These are phyloP conservation scores for Cadophora malorum DNA, from an alignment of 2,329 filamentous ascomycete genomes.

Conservation along the genomic window DNA sequence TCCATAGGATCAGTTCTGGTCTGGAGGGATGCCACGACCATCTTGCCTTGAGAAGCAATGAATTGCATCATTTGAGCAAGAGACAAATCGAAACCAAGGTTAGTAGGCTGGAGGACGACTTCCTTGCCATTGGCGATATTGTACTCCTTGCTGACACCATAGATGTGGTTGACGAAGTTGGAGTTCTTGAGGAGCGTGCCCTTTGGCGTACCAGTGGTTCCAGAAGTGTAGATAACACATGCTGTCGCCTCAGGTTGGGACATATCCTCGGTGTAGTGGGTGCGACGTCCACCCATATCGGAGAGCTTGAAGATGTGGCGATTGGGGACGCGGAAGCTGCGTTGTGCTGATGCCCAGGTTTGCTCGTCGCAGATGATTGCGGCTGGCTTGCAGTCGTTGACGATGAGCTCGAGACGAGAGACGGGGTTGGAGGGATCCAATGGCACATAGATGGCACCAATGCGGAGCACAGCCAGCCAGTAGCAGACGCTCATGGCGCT, in stretches of 20 bases:
- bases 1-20: constrained; percentile 32
- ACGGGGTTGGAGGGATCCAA: constrained; percentile 43
- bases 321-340: constrained; percentile 28
- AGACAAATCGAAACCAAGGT: constrained; percentile 35
- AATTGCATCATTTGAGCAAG: constrained; percentile 32
- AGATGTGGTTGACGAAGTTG: constrained; percentile 38
- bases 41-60: constrained; percentile 30
- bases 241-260: constrained; percentile 19
- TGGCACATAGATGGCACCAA: constrained; percentile 46
- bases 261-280: constrained; percentile 16
- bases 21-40: constrained; percentile 29
- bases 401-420: constrained; percentile 41
- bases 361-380: constrained; percentile 43
- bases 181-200: constrained; percentile 47
- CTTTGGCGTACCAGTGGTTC: constrained; percentile 48
- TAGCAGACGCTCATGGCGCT: constrained; percentile 41
- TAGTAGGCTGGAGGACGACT: constrained; percentile 34
- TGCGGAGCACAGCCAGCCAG: constrained; percentile 44
- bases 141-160: constrained; percentile 28
- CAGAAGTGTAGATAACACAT: constrained; percentile 33
- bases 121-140: constrained; percentile 24
- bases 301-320: constrained; percentile 14
- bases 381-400: constrained; percentile 41
- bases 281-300: constrained; percentile 20
- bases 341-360: constrained; percentile 18